phyloP scores from a whole-genome alignment of 176 grass and related monocot species.

The Zea luxurians region DNA sequence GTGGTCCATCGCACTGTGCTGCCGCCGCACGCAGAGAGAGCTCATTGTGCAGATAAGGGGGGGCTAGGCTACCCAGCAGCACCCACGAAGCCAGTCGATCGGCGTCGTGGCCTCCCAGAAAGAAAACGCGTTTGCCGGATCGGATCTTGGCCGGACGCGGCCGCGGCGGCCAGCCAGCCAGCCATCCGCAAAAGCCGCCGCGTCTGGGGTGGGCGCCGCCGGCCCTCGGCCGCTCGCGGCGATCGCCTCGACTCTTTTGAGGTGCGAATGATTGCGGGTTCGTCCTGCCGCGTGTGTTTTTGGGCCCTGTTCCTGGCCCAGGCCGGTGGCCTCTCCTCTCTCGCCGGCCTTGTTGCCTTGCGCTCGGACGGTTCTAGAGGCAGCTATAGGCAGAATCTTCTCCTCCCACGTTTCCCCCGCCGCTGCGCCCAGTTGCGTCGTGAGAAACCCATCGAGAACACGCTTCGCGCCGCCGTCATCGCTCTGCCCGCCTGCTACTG shows the following conservation, averaged over 20 bases:
- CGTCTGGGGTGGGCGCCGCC: not conserved
- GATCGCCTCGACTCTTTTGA: slow-evolving; percentile 3
- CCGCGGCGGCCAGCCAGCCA: not conserved
- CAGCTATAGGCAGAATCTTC: slow-evolving; percentile 31
- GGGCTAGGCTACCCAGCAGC: too few relatives aligned
- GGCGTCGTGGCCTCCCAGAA: not conserved
- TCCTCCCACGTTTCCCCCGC: too few relatives aligned
- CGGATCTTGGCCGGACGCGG: slow-evolving; percentile 43
- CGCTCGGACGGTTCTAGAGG: too few relatives aligned
- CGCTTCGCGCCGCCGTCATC: not conserved
- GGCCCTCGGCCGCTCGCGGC: not conserved
- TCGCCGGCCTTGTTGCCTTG: too few relatives aligned
- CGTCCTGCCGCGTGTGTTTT: not conserved
- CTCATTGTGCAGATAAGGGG: too few relatives aligned
- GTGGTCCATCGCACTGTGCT: too few relatives aligned
- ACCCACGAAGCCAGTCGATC: not conserved
- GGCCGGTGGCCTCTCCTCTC: not conserved
- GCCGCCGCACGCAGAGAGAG: too few relatives aligned
- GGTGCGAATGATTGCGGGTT: slow-evolving; percentile 35
- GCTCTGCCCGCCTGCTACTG: not conserved
- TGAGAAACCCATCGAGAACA: slow-evolving; percentile 8
- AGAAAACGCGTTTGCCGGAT: slow-evolving; percentile 38
- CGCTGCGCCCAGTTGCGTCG: not conserved
- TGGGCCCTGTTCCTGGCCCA: not conserved
- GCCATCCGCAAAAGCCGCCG: slow-evolving; percentile 37